phyloP scores from a whole-genome alignment of 1,139 yeast species.

The Debaryomycetaceae sp. region DNA sequence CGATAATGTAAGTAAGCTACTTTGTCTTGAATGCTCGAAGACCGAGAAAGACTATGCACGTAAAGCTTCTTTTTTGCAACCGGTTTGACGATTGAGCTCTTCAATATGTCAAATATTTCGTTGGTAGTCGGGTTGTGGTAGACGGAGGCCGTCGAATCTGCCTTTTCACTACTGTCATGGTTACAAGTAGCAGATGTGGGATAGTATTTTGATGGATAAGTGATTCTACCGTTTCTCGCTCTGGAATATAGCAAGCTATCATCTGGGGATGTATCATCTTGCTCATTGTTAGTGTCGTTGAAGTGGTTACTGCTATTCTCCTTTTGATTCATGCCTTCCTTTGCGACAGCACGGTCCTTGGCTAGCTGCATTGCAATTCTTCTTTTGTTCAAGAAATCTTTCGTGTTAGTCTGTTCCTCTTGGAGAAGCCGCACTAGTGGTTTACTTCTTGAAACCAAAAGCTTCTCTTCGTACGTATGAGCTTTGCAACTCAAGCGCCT shows the following conservation, averaged over 20 bases:
- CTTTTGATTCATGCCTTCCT: neutral
- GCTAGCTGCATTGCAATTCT: slow-evolving; percentile 1
- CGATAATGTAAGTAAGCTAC: slow-evolving; percentile 20
- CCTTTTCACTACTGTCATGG: neutral
- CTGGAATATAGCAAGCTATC: neutral
- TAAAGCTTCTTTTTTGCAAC: slow-evolving; percentile 7
- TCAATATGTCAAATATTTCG: slow-evolving; percentile 1
- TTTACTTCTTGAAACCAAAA: slow-evolving; percentile 7
- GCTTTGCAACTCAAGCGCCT: slow-evolving; percentile 12
- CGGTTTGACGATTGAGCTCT: neutral
- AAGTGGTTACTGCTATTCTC: neutral
- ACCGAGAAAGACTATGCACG: slow-evolving; percentile 14
- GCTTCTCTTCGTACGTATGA: slow-evolving; percentile 11
- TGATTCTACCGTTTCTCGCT: neutral
- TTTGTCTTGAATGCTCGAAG: slow-evolving; percentile 16
- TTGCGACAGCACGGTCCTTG: neutral
- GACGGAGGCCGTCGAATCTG: neutral
- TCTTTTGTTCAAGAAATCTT: slow-evolving; percentile 2
- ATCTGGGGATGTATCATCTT: neutral
- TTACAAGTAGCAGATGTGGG: slow-evolving; percentile 1
- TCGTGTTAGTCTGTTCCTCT: slow-evolving; percentile 4
- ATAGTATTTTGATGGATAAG: slow-evolving; percentile 1
- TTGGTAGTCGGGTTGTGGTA: neutral
- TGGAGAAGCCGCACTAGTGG: slow-evolving; percentile 8
- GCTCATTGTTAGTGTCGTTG: neutral